These are phyloP conservation scores for Calonectria honghensis DNA, from an alignment of 2,329 filamentous ascomycete genomes.

Conservation along the genomic window DNA sequence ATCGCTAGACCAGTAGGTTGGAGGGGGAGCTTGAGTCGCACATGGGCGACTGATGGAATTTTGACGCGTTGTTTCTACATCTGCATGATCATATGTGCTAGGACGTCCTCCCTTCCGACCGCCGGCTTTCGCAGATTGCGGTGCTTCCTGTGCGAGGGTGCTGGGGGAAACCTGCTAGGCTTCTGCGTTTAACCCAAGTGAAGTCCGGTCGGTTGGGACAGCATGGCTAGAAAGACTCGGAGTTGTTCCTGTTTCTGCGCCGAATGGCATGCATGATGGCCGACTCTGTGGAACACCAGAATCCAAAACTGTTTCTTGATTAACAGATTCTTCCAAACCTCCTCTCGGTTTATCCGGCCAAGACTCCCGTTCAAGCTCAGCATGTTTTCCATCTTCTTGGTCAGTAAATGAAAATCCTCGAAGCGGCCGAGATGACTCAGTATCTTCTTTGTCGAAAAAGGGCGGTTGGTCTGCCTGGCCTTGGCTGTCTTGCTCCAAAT, in stretches of 20 bases:
- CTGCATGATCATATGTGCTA: background rate
- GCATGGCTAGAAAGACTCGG: slow-evolving; percentile 30
- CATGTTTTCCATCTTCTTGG: slow-evolving; percentile 6
- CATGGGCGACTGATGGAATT: no score
- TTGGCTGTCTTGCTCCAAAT: background rate
- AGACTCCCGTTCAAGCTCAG: background rate
- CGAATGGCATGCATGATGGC: slow-evolving; percentile 46
- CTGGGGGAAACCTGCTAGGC: slow-evolving; percentile 48
- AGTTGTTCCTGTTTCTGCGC: slow-evolving; percentile 49
- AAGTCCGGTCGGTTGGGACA: slow-evolving; percentile 1
- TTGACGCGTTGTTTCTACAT: background rate
- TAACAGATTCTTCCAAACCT: background rate
- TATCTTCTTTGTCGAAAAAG: background rate
- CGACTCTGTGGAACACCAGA: background rate
- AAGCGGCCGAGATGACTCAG: background rate
- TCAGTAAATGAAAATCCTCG: slow-evolving; percentile 16
- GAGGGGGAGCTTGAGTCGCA: background rate
- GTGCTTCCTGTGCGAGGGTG: background rate
- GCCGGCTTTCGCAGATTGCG: background rate
- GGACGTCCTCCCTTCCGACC: background rate
- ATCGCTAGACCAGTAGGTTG: slow-evolving; percentile 8
- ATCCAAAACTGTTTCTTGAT: background rate
- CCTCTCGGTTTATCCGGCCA: no score
- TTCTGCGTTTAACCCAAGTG: slow-evolving; percentile 36
- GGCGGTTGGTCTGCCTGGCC: background rate